These are phyloP conservation scores for Coemansia sp. DNA, from an alignment of 192 early-diverging fungal species.

Conservation along the genomic window DNA sequence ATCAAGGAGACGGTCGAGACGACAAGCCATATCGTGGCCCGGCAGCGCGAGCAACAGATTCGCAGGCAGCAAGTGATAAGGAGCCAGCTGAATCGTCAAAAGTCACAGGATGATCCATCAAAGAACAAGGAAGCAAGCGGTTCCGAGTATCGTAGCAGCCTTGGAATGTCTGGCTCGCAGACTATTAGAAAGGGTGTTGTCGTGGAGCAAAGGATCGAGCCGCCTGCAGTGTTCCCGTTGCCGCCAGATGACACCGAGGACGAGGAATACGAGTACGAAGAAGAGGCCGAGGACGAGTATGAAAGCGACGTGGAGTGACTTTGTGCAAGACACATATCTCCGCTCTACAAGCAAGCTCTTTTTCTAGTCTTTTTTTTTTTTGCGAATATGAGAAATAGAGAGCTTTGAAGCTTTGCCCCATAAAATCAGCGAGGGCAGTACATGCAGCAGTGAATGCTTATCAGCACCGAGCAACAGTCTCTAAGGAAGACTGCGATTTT, in stretches of 20 bases:
- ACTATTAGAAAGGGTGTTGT: neutral
- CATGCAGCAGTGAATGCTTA: neutral
- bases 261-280: slow-evolving; percentile 11
- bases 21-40: slow-evolving; percentile 46
- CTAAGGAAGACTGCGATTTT: neutral
- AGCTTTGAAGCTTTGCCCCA: neutral
- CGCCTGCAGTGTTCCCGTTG: slow-evolving; percentile 38
- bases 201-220: slow-evolving; percentile 17
- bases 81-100: slow-evolving; percentile 6
- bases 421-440: neutral
- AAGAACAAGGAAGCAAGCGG: neutral
- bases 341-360: no score
- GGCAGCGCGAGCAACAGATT: slow-evolving; percentile 48
- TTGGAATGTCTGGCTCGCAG: neutral
- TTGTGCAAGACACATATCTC: no score
- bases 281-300: slow-evolving; percentile 7
- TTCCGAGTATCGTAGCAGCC: no score
- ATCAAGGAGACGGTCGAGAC: slow-evolving; percentile 46
- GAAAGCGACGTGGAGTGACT: neutral
- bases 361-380: no score
- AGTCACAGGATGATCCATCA: slow-evolving; percentile 6
- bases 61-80: slow-evolving; percentile 36
- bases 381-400: neutral
- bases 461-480: neutral
- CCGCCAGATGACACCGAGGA: slow-evolving; percentile 15